These are phyloP conservation scores for Chytriomyces confervae DNA, from an alignment of 192 early-diverging fungal genomes.

Conservation along the genomic window DNA sequence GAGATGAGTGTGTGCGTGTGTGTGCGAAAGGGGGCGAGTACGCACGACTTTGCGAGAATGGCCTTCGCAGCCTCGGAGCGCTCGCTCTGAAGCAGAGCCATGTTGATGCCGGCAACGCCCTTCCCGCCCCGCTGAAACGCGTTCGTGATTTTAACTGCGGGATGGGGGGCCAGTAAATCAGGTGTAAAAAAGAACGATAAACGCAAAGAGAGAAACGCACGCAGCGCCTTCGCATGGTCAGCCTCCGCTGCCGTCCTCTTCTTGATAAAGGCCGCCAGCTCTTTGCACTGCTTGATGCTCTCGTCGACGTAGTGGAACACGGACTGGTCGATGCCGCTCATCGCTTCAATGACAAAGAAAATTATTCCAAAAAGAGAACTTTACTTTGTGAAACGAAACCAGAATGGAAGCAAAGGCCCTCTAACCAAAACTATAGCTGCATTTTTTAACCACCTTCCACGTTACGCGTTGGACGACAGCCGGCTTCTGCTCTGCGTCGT, in stretches of 20 bases:
- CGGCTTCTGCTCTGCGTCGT: no score
- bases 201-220: constrained; percentile 32
- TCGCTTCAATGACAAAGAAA: background rate
- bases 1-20: background rate
- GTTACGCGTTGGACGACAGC: no score
- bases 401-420: no score
- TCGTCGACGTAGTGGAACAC: constrained; percentile 48
- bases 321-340: constrained; percentile 26
- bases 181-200: background rate
- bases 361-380: no score
- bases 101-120: constrained; percentile 3
- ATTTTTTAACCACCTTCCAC: no score
- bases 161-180: background rate
- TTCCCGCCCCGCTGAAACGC: background rate
- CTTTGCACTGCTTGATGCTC: constrained; percentile 51
- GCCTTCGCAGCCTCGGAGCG: constrained; percentile 12
- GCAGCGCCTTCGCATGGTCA: constrained; percentile 50
- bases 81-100: constrained; percentile 16
- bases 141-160: constrained; percentile 24
- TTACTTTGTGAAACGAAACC: no score
- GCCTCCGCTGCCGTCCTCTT: constrained; percentile 44
- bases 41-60: constrained; percentile 26
- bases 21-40: background rate
- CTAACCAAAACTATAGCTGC: no score
- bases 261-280: constrained; percentile 47